These are phyloP conservation scores for Vaccinium myrtillus DNA, from an alignment of 148 eudicot genomes.

Conservation along the genomic window DNA sequence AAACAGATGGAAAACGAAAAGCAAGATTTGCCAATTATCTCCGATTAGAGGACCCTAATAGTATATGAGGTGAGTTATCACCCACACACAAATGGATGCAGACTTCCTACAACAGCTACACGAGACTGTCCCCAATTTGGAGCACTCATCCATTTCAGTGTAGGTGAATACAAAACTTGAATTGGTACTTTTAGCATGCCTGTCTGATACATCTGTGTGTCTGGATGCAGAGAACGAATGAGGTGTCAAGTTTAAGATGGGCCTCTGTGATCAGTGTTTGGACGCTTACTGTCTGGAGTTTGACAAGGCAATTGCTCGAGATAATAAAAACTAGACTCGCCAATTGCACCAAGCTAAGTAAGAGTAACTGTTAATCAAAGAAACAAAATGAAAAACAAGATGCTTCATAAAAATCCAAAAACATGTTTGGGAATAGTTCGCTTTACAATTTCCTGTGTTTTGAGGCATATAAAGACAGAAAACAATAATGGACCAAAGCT, in stretches of 20 bases:
- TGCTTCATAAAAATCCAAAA: neutral
- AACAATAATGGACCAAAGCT: neutral
- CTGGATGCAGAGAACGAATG: neutral
- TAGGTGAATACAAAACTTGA: neutral
- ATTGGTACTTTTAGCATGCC: neutral
- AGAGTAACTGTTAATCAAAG: neutral
- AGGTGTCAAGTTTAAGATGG: neutral
- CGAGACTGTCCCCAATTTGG: neutral
- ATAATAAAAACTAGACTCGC: neutral
- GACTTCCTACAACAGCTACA: neutral
- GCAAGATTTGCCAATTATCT: neutral
- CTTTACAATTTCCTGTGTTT: neutral
- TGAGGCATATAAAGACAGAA: neutral
- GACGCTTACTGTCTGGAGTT: neutral
- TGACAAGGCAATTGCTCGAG: neutral
- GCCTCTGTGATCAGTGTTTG: neutral
- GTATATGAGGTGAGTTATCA: neutral
- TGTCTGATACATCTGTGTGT: neutral
- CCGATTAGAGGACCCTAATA: neutral
- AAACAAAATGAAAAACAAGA: neutral
- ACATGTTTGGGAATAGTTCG: neutral
- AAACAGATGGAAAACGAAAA: neutral
- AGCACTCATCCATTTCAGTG: neutral
- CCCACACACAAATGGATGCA: neutral
- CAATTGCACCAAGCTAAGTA: neutral